Evolutionary conservation across 768 basidiomycete species (phyloP).

Genomic region (Suillus subluteus): DNA sequence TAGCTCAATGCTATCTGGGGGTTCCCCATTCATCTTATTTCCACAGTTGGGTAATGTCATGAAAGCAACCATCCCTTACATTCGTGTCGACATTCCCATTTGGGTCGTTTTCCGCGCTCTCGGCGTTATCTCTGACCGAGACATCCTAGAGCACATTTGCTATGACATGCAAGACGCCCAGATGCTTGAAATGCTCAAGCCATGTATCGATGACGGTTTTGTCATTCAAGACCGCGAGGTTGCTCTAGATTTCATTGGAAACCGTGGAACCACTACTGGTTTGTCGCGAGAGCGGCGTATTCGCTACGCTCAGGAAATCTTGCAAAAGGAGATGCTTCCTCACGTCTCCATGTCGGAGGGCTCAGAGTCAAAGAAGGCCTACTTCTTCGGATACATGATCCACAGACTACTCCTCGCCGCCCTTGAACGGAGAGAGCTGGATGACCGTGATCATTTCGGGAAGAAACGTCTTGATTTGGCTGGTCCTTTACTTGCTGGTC

Average conservation of each 20-base stretch:
- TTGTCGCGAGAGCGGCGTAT: slow-evolving; percentile 91
- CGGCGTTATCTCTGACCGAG: slow-evolving; percentile 95
- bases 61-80: slow-evolving; percentile 97
- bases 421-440: slow-evolving; percentile 90
- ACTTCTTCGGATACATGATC: slow-evolving; percentile 99
- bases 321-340: slow-evolving; percentile 98
- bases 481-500: slow-evolving; percentile 92
- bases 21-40: slow-evolving; percentile 18
- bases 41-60: slow-evolving; percentile 85
- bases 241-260: slow-evolving; percentile 97
- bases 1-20: background rate
- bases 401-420: slow-evolving; percentile 94
- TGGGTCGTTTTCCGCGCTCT: slow-evolving; percentile 99
- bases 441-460: slow-evolving; percentile 99
- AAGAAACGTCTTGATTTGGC: slow-evolving; percentile 97
- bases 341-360: slow-evolving; percentile 97
- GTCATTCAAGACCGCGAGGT: slow-evolving; percentile 98
- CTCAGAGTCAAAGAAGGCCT: slow-evolving; percentile 97
- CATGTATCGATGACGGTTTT: slow-evolving; percentile 97
- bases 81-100: slow-evolving; percentile 97
- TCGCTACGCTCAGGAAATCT: slow-evolving; percentile 94
- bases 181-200: slow-evolving; percentile 97
- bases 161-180: slow-evolving; percentile 96
- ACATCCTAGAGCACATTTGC: slow-evolving; percentile 97
- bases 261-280: slow-evolving; percentile 94